A percentile compares a stretch with the other conserved stretches of the same genome.
Evolutionary conservation across 2,329 filamentous ascomycete genomes (phyloP).

Genomic region (Calcarisporium arbuscula): DNA sequence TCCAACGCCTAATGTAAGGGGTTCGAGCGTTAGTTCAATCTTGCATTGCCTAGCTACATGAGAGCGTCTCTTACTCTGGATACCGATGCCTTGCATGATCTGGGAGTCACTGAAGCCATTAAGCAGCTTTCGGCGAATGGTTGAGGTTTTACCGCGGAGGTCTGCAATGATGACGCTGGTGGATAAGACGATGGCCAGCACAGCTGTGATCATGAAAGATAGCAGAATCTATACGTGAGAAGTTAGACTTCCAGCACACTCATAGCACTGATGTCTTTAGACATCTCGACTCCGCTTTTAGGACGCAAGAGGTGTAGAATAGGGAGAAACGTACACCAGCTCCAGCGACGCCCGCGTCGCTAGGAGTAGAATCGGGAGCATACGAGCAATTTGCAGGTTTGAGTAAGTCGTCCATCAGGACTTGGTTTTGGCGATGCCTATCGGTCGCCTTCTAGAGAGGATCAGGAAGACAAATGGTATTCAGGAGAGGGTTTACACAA

Average conservation of each 20-base stretch:
- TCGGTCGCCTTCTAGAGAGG: too few relatives aligned
- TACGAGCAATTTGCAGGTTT: slow-evolving; percentile 33
- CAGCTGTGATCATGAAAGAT: slow-evolving; percentile 60
- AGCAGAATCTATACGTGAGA: slow-evolving; percentile 46
- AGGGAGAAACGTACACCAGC: slow-evolving; percentile 45
- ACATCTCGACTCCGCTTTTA: too few relatives aligned
- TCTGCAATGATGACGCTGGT: slow-evolving; percentile 52
- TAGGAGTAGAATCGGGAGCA: slow-evolving; percentile 36
- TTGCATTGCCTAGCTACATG: slow-evolving; percentile 1
- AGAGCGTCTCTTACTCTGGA: slow-evolving; percentile 39
- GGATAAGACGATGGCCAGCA: slow-evolving; percentile 48
- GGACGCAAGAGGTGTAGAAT: too few relatives aligned
- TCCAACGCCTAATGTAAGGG: slow-evolving; percentile 34
- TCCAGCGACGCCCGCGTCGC: slow-evolving; percentile 53
- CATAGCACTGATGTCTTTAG: too few relatives aligned
- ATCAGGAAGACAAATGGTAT: too few relatives aligned
- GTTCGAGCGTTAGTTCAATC: neutral
- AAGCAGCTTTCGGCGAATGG: slow-evolving; percentile 57
- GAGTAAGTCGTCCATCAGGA: too few relatives aligned
- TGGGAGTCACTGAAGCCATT: slow-evolving; percentile 62
- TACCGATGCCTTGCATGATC: slow-evolving; percentile 62
- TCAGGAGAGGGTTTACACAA: too few relatives aligned
- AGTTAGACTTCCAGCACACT: too few relatives aligned
- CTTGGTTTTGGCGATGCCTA: too few relatives aligned
- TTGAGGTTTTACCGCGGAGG: slow-evolving; percentile 38